A percentile compares a stretch with the other conserved stretches of the same genome.
These are phyloP conservation scores for Penicillium arizonense DNA, from an alignment of 495 filamentous ascomycete genomes.

Conservation along the genomic window DNA sequence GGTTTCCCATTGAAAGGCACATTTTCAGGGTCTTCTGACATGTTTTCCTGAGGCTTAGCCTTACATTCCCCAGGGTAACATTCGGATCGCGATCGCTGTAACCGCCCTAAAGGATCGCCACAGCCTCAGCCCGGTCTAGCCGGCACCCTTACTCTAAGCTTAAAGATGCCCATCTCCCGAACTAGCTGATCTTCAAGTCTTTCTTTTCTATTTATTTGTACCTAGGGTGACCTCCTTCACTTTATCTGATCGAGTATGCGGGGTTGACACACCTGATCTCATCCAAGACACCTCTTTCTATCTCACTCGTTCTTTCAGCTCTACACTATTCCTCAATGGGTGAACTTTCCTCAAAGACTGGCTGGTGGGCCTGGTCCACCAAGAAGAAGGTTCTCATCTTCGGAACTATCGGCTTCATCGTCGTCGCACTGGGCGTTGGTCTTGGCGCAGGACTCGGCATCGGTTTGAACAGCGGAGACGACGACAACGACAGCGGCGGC, in stretches of 20 bases:
- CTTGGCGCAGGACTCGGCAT: conserved; percentile 54
- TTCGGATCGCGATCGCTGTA: background rate
- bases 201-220: conserved; percentile 2
- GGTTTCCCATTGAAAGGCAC: background rate
- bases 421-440: conserved; percentile 51
- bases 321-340: conserved; percentile 1
- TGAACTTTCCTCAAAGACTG: conserved; percentile 11
- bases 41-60: background rate
- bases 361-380: conserved; percentile 34
- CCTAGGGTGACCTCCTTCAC: background rate
- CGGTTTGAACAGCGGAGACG: conserved; percentile 21
- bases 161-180: conserved; percentile 14
- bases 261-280: background rate
- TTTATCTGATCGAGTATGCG: background rate
- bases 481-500: conserved; percentile 19
- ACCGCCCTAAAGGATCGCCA: conserved; percentile 9
- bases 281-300: background rate
- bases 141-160: conserved; percentile 13
- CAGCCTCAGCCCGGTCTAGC: conserved; percentile 10
- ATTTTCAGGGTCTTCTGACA: background rate
- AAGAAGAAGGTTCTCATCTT: conserved; percentile 40
- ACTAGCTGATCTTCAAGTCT: conserved; percentile 7
- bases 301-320: background rate
- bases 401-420: conserved; percentile 24
- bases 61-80: conserved; percentile 7